Evolutionary conservation across 192 early-diverging fungal species (phyloP).

Genomic region (Linnemannia elongata): DNA sequence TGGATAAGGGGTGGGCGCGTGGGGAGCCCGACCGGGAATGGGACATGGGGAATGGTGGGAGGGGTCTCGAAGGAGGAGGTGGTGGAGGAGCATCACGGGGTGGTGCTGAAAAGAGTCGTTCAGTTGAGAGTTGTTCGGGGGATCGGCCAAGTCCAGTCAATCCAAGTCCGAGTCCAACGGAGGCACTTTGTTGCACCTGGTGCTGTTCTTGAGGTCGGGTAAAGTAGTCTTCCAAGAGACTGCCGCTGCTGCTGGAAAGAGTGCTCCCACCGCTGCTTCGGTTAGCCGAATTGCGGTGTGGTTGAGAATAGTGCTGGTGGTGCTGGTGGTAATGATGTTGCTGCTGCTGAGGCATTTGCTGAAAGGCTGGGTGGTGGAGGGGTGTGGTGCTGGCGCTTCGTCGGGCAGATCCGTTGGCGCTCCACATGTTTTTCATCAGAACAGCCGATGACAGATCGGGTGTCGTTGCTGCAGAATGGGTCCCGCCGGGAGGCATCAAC

Average conservation of each 20-base stretch:
- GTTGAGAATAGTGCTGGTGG: conserved; percentile 2
- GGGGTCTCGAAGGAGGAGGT: background rate
- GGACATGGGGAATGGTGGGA: conserved; percentile 15
- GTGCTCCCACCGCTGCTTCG: conserved; percentile 16
- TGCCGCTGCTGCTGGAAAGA: background rate
- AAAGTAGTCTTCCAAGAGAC: conserved; percentile 29
- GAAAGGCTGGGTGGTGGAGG: conserved; percentile 10
- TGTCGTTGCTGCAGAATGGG: background rate
- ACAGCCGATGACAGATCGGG: conserved; percentile 41
- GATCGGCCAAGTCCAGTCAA: conserved; percentile 17
- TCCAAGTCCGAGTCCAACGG: conserved; percentile 18
- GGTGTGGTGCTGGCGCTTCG: conserved; percentile 15
- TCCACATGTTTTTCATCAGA: conserved; percentile 42
- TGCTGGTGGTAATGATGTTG: conserved; percentile 6
- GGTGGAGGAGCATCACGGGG: conserved; percentile 1
- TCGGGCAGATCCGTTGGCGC: conserved; percentile 5
- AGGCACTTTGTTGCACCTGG: background rate
- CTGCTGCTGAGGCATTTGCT: background rate
- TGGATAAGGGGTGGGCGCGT: background rate
- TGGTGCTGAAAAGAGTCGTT: conserved; percentile 11
- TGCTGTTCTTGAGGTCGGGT: background rate
- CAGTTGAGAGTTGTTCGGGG: conserved; percentile 5
- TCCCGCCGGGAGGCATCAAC: background rate
- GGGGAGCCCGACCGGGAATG: background rate
- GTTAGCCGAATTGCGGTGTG: background rate